Evolutionary conservation across 257 asterid species (phyloP).

Genomic region (Gentiana macrophylla): DNA sequence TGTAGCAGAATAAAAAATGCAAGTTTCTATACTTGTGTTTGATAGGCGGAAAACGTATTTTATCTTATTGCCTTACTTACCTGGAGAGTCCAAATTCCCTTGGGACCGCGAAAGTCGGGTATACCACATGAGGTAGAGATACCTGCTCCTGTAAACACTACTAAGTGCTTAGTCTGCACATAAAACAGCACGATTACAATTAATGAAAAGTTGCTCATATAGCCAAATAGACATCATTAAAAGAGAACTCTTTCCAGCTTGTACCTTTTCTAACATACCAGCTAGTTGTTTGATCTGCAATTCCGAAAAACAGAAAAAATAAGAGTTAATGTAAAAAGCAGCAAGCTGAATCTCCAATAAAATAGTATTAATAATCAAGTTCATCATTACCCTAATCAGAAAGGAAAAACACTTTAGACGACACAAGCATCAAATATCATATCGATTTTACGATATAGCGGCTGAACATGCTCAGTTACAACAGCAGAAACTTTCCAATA

Average conservation of each 20-base stretch:
- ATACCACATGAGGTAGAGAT: slow-evolving; percentile 96
- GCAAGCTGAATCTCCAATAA: too few relatives aligned
- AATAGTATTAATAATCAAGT: too few relatives aligned
- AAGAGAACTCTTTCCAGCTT: slow-evolving; percentile 4
- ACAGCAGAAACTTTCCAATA: too few relatives aligned
- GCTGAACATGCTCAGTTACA: too few relatives aligned
- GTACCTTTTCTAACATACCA: slow-evolving; percentile 61
- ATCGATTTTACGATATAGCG: too few relatives aligned
- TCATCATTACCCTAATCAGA: too few relatives aligned
- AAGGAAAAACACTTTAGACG: too few relatives aligned
- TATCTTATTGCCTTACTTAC: slow-evolving; percentile 18
- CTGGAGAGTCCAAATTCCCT: slow-evolving; percentile 98
- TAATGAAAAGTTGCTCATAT: slow-evolving; percentile 14
- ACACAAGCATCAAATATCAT: too few relatives aligned
- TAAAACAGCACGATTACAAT: slow-evolving; percentile 16
- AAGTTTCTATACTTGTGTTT: too few relatives aligned
- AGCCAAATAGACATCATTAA: slow-evolving; percentile 1
- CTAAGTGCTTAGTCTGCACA: slow-evolving; percentile 91
- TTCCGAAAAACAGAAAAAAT: slow-evolving; percentile 6
- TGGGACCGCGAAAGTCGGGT: slow-evolving; percentile 99
- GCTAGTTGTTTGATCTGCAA: slow-evolving; percentile 82
- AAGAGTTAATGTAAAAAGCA: too few relatives aligned
- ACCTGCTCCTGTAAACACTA: slow-evolving; percentile 97
- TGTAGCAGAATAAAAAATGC: too few relatives aligned
- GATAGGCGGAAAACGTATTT: too few relatives aligned